Base-by-base conservation (phyloP, 352 stramenopile species). In the Pythium pectinolyticum region DNA sequence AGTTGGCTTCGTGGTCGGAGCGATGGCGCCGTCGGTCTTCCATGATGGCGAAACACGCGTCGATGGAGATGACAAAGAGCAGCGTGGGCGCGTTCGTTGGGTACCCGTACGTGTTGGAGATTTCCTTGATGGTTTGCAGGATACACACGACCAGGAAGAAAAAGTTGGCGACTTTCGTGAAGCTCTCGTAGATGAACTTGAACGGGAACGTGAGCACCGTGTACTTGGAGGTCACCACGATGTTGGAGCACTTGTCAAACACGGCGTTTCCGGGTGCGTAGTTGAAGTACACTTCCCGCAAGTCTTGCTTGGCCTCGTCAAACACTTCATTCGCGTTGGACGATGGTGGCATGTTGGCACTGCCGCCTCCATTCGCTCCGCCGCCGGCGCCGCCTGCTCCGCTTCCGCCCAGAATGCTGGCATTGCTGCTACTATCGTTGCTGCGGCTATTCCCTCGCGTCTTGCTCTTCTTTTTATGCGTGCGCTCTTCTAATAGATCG, bases 111-210 rank as follows among this genome's bases (percentile, higher is more conserved):
- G 84, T 92, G 74, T 92, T 92, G 48, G 69, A 82, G 70, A 94
- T 92, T n/a, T 75, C 68, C 15, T 80, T 81, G 70, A 94, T 90
- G 32, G 74, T 86, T 70, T 97, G 90, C 50, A 97, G 69, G 52
- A 93, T 84, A 52, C 83, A 94, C 54, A 98, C 86, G 70, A 97
- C 78, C 41, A 98, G 78, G 60, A 98, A 98, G 70, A 97, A 98
- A 47, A 97, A 88, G 63, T 98, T 98, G 65, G 92, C 92, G 31
- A 97, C 81, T 54, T 97, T 96, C 37, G 71, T 77, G 64, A 95
- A 95, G 64, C 78, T 88, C 66, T 97, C 87, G 54, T 80, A 89
- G 2, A 98, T 60, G 43, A 97, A 97, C 56, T 92, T 94, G 47
- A 88, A 83, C 31, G 96, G 41, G 60, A 97, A 97, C 48, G 81